A percentile compares a stretch with the other conserved stretches of the same genome.
Conservation (phyloP, 495 filamentous ascomycete genomes). For the Aspergillus conjunctus region DNA sequence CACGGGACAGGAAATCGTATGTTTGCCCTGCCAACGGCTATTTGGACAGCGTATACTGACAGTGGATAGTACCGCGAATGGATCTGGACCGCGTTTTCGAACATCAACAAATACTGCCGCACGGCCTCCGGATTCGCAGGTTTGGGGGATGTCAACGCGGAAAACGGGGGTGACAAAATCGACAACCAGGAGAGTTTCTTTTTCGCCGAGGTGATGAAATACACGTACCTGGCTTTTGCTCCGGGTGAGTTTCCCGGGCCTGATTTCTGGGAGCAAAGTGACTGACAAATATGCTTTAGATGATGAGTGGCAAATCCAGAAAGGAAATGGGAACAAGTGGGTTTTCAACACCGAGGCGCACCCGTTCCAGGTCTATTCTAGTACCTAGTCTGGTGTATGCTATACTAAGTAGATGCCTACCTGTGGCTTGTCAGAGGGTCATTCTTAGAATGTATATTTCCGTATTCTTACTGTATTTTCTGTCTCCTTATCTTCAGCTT, state of each 20-base stretch:
- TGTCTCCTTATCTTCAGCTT: too few relatives aligned
- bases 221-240: conserved; percentile 64
- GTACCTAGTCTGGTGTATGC: too few relatives aligned
- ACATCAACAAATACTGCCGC: conserved; percentile 65
- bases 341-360: conserved; percentile 89
- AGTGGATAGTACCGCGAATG: conserved; percentile 68
- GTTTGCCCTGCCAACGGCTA: too few relatives aligned
- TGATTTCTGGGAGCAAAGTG: not conserved
- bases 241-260: conserved; percentile 12
- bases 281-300: conserved; percentile 40
- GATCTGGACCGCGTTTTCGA: conserved; percentile 80
- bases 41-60: conserved; percentile 19
- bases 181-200: conserved; percentile 88
- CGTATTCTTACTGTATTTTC: too few relatives aligned
- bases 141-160: conserved; percentile 65
- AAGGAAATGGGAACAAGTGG: conserved; percentile 60
- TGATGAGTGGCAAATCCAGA: conserved; percentile 65
- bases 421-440: too few relatives aligned
- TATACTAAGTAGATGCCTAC: too few relatives aligned
- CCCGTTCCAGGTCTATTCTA: conserved; percentile 59
- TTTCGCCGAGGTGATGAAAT: conserved; percentile 91
- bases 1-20: conserved; percentile 62
- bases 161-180: conserved; percentile 59
- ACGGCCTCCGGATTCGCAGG: conserved; percentile 68
- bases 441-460: too few relatives aligned